Conservation (phyloP, 164 flowering plant species). For the Buxus sempervirens region DNA sequence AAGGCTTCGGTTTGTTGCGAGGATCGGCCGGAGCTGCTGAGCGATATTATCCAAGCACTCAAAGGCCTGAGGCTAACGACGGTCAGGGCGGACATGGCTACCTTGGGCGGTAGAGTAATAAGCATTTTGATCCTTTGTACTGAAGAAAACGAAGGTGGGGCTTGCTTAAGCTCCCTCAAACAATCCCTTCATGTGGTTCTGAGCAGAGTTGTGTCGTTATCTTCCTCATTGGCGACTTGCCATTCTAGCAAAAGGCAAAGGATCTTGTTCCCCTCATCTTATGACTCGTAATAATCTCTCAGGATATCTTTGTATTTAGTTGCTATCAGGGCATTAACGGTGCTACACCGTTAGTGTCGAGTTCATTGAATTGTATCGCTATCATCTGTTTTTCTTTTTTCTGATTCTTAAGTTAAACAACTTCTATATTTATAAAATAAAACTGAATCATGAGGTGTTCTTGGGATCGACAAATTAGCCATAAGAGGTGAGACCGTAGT, state of each 20-base stretch:
- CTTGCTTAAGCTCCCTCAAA: conserved; percentile 26
- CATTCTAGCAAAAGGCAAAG: conserved; percentile 53
- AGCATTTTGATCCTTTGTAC: conserved; percentile 39
- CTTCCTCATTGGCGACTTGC: conserved; percentile 23
- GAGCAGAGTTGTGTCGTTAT: conserved; percentile 31
- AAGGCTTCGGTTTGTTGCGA: conserved; percentile 76
- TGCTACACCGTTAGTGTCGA: too few relatives aligned
- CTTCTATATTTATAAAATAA: too few relatives aligned
- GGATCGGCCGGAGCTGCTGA: conserved; percentile 61
- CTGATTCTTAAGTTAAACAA: too few relatives aligned
- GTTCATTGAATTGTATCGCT: too few relatives aligned
- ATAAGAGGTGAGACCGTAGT: too few relatives aligned
- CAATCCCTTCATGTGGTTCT: conserved; percentile 38
- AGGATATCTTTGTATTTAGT: background rate
- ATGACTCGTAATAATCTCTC: conserved; percentile 1
- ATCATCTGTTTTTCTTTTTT: too few relatives aligned
- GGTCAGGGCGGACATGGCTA: conserved; percentile 55
- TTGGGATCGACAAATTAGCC: too few relatives aligned
- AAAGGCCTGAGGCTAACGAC: conserved; percentile 45
- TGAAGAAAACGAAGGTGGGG: conserved; percentile 15
- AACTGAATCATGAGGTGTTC: too few relatives aligned
- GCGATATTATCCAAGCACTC: conserved; percentile 51
- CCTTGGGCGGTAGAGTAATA: conserved; percentile 61
- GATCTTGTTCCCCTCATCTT: conserved; percentile 36
- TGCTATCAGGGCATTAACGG: too few relatives aligned